Evolutionary conservation across 805 yeast species (phyloP).

Genomic region (Debaryomyces castellii): DNA sequence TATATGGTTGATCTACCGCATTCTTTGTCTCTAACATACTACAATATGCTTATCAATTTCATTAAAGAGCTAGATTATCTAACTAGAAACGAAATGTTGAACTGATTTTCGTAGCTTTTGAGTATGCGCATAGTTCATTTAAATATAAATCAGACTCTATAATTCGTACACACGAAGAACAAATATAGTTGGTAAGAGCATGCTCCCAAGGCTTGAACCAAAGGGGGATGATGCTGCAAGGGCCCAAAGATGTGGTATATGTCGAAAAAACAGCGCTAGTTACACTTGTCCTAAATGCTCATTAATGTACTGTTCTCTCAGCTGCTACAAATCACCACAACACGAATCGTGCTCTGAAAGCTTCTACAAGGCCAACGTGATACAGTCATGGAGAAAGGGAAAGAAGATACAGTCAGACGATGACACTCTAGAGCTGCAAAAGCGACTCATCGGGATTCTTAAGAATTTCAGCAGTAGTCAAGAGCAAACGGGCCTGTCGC

Average conservation of each 20-base stretch:
- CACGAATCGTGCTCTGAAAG: conserved; percentile 5
- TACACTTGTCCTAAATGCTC: conserved; percentile 7
- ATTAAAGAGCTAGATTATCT: background rate
- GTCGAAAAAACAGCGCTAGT: background rate
- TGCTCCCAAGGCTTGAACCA: background rate
- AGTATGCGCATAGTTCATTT: background rate
- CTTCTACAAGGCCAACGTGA: conserved; percentile 3
- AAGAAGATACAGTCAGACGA: background rate
- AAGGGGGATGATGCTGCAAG: background rate
- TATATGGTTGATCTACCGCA: conserved; percentile 3
- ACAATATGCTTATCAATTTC: background rate
- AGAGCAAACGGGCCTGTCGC: background rate
- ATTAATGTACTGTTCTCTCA: conserved; percentile 4
- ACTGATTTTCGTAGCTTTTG: background rate
- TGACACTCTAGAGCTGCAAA: background rate
- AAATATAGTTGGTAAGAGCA: background rate
- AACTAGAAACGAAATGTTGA: background rate
- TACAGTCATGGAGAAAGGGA: background rate
- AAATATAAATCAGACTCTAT: too few species aligned
- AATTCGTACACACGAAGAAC: too few species aligned
- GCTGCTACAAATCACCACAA: conserved; percentile 6
- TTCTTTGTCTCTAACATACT: background rate
- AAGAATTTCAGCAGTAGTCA: background rate
- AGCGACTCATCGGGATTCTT: conserved; percentile 1
- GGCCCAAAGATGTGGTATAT: conserved; percentile 3